Evolutionary conservation across 1,139 yeast species (phyloP), one percentile per base, ranked within the genome.

Genomic region (Geotrichum macrosporum): DNA sequence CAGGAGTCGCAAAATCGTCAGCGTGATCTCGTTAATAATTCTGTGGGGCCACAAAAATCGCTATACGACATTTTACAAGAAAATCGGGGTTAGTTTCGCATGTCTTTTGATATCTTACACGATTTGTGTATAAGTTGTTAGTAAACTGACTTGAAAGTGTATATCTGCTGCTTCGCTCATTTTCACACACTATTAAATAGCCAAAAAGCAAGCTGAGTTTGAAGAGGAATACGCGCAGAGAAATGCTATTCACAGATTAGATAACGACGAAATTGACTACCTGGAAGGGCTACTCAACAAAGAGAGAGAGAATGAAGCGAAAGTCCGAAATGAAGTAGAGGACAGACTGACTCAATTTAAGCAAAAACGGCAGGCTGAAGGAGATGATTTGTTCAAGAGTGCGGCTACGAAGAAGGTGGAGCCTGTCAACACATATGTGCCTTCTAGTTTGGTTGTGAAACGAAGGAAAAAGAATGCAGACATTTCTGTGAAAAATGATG

Each of bases 241-340:
- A 8, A 55, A 53, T 31, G 53, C 52, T 26, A 48, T 57, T 12
- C 58, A 58, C 15, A 37, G 56, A 19, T 52, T 57, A 10, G 60
- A 57, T 47, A 55, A 55, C 12, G 60, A 57, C 33, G 61, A 57
- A 41, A 47, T 57, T 19, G 55, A 51, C 15, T 57, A 55, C 43
- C 43, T 57, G n/a, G 57, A 55, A 18, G 47, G 48, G 5, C 36
- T 57, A 9, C 51, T 47, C 5, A 51, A 47, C 29, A 50, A 53
- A 38, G 54, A 55, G 27, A 43, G 44, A 20, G 29, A 24, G 18
- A 36, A 46, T 6, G 58, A 55, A 21, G 46, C 37, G 8, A 39
- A 18, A 24, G 45, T 51, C 22, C 36, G 44, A 38, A 22, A 41
- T 4, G 54, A 53, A n/a, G 48, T 52, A 9, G 50, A 42, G n/a